These are phyloP conservation scores for Arthrinium puccinioides DNA, from an alignment of 2,329 filamentous ascomycete species.

Conservation along the genomic window DNA sequence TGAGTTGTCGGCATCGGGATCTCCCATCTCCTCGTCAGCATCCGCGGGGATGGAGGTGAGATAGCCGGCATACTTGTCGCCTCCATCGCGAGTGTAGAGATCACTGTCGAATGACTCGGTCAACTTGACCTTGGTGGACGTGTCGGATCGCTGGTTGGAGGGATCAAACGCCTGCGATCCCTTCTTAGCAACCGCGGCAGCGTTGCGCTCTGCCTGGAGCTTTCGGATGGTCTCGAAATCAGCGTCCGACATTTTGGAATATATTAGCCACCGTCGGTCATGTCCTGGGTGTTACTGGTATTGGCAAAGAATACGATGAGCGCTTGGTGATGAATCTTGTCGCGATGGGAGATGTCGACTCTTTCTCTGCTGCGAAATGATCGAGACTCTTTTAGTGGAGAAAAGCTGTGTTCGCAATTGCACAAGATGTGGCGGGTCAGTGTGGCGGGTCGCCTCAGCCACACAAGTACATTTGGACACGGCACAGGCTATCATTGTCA, in stretches of 20 bases:
- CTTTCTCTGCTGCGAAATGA: too few species aligned
- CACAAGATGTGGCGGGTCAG: too few species aligned
- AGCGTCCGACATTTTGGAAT: conserved; percentile 58
- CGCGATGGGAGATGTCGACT: too few species aligned
- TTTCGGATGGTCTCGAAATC: conserved; percentile 83
- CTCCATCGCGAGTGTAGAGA: conserved; percentile 73
- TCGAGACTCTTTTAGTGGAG: too few species aligned
- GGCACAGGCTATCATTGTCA: too few species aligned
- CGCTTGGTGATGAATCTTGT: too few species aligned
- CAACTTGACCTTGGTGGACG: conserved; percentile 82
- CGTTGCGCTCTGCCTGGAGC: conserved; percentile 90
- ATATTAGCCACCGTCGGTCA: conserved; percentile 9
- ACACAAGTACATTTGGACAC: too few species aligned
- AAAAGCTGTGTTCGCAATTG: too few species aligned
- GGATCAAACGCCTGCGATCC: conserved; percentile 73
- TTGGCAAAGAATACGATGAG: too few species aligned
- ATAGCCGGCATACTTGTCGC: conserved; percentile 82
- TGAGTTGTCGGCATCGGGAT: conserved; percentile 63
- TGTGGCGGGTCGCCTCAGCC: too few species aligned
- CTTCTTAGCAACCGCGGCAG: conserved; percentile 69
- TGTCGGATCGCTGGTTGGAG: conserved; percentile 73
- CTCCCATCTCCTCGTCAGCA: conserved; percentile 72
- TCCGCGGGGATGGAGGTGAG: conserved; percentile 82
- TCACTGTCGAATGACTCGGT: conserved; percentile 83
- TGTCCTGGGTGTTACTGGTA: too few species aligned